Conservation (phyloP, 345 rosid species). For the Populus tremula region DNA sequence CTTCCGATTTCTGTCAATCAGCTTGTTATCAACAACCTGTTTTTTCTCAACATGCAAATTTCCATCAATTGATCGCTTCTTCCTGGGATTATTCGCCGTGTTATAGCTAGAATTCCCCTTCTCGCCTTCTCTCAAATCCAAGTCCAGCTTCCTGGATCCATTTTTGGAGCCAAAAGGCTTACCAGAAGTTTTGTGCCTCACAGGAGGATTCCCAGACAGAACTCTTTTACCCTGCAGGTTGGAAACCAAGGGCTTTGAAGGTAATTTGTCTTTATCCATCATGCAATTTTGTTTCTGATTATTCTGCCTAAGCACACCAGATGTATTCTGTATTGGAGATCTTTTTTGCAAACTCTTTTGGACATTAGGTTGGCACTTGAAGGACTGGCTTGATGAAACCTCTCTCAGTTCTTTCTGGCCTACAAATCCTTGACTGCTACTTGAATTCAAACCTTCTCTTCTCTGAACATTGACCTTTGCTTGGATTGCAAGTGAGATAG, state of each 20-base stretch:
- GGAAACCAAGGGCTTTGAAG: constrained; percentile 39
- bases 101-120: constrained; percentile 37
- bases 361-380: constrained; percentile 50
- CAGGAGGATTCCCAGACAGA: constrained; percentile 34
- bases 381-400: constrained; percentile 47
- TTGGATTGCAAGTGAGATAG: constrained; percentile 86
- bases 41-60: constrained; percentile 41
- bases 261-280: constrained; percentile 42
- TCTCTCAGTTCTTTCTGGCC: constrained; percentile 53
- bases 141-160: constrained; percentile 56
- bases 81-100: constrained; percentile 47
- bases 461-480: constrained; percentile 77
- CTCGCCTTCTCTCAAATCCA: constrained; percentile 35
- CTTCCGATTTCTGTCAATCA: constrained; percentile 35
- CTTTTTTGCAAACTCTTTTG: constrained; percentile 55
- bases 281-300: constrained; percentile 78
- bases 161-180: constrained; percentile 41
- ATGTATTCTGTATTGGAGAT: constrained; percentile 34
- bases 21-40: constrained; percentile 29
- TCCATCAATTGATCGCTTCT: constrained; percentile 60
- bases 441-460: constrained; percentile 55
- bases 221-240: constrained; percentile 42
- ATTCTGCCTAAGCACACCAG: constrained; percentile 78
- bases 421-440: constrained; percentile 30
- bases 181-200: constrained; percentile 34